Evolutionary conservation across 192 early-diverging fungal genomes (phyloP).

Genomic region (Cetraspora pellucida): DNA sequence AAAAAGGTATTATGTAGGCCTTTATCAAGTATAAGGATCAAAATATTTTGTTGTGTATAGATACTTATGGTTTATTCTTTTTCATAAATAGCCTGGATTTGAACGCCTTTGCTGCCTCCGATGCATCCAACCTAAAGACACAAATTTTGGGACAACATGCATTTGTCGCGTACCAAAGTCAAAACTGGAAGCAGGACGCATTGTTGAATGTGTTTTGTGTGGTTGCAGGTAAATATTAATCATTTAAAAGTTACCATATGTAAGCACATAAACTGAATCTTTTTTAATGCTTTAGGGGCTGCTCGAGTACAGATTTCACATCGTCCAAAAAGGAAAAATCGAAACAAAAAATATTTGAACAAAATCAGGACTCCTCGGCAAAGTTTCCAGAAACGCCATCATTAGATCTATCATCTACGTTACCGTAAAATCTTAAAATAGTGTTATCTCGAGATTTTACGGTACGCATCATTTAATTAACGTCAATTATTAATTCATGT

Average conservation of each 20-base stretch:
- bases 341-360: constrained; percentile 2
- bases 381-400: background rate
- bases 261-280: background rate
- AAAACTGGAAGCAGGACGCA: constrained; percentile 87
- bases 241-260: background rate
- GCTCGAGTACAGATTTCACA: constrained; percentile 32
- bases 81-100: constrained; percentile 72
- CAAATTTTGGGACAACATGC: constrained; percentile 96
- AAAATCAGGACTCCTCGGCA: background rate
- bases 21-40: background rate
- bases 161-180: constrained; percentile 94
- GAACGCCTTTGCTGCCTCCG: constrained; percentile 97
- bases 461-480: too few relatives aligned
- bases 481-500: too few relatives aligned
- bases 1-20: constrained; percentile 91
- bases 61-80: background rate
- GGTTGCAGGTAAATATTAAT: constrained; percentile 62
- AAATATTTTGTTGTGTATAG: background rate
- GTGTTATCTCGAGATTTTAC: too few relatives aligned
- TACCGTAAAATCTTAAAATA: too few relatives aligned
- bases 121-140: constrained; percentile 97
- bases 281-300: constrained; percentile 10
- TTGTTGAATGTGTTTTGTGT: constrained; percentile 93
- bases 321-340: constrained; percentile 26
- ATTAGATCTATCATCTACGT: too few relatives aligned